A percentile compares a stretch with the other conserved stretches of the same genome.
phyloP scores from a whole-genome alignment of 305 asterid genomes.

The Fraxinus nigra region DNA sequence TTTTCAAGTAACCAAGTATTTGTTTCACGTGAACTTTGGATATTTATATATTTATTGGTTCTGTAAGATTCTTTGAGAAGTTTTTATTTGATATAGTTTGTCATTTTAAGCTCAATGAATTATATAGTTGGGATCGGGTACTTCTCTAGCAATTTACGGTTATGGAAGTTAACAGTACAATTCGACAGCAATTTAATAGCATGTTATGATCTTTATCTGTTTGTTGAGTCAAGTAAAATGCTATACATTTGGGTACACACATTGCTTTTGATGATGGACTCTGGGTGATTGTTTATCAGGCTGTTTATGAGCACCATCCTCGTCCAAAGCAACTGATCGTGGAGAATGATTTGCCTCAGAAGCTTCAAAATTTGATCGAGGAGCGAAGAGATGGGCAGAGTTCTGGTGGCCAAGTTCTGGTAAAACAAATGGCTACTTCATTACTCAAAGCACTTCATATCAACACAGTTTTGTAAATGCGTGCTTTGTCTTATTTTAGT shows the following conservation, averaged over 20 bases:
- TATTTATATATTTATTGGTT: neutral
- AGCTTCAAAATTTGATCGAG: constrained; percentile 88
- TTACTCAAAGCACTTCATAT: constrained; percentile 96
- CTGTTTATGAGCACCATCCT: constrained; percentile 95
- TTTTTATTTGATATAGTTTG: too few species aligned
- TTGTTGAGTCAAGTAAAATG: neutral
- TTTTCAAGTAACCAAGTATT: neutral
- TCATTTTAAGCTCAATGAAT: neutral
- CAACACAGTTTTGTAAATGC: constrained; percentile 74
- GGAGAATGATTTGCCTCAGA: constrained; percentile 90
- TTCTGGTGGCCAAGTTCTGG: constrained; percentile 97
- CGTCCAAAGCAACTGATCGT: constrained; percentile 95
- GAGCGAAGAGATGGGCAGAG: constrained; percentile 97
- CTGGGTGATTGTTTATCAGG: constrained; percentile 42
- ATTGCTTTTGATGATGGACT: neutral
- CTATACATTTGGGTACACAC: neutral
- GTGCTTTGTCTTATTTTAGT: neutral
- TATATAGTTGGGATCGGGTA: neutral
- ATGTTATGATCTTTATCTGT: neutral
- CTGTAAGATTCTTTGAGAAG: neutral
- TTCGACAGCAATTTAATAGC: neutral
- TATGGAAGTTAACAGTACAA: neutral
- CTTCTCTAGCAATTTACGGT: neutral
- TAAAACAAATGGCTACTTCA: constrained; percentile 98
- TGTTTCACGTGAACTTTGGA: neutral